phyloP scores from a whole-genome alignment of 768 basidiomycete genomes.

The Amyloporia xantha region DNA sequence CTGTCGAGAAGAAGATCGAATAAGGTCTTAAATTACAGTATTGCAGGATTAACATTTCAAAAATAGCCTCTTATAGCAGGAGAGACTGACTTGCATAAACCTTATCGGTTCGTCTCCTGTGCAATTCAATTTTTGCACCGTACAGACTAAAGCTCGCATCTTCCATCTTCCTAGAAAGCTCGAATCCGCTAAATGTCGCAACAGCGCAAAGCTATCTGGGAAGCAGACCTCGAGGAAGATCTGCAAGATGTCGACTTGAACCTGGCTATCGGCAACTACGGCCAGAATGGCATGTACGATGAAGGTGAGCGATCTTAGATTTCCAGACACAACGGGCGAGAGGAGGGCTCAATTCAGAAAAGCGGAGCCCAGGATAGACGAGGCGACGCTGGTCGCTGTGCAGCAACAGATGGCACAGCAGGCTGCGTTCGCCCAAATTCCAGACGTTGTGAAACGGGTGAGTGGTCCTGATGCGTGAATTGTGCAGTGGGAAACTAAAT shows the following conservation, averaged over 20 bases:
- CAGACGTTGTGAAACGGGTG: conserved; percentile 85
- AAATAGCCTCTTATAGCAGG: too few relatives aligned
- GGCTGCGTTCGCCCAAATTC: conserved; percentile 74
- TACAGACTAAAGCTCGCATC: too few relatives aligned
- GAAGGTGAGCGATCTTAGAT: conserved; percentile 38
- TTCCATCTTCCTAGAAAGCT: too few relatives aligned
- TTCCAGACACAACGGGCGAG: too few relatives aligned
- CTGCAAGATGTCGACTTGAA: conserved; percentile 63
- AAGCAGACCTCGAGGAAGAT: conserved; percentile 75
- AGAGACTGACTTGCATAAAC: too few relatives aligned
- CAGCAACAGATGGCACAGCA: conserved; percentile 85
- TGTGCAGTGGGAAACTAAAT: conserved; percentile 1
- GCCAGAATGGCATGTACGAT: conserved; percentile 62
- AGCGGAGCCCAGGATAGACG: conserved; percentile 62
- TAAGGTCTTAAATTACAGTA: too few relatives aligned
- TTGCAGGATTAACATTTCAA: too few relatives aligned
- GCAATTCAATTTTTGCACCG: too few relatives aligned
- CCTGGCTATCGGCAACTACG: conserved; percentile 61
- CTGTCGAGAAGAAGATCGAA: too few relatives aligned
- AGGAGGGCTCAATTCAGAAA: too few relatives aligned
- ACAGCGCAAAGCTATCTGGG: conserved; percentile 61
- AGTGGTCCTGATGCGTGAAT: conserved; percentile 26
- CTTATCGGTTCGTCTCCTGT: too few relatives aligned
- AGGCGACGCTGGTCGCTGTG: conserved; percentile 60
- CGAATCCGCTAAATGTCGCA: conserved; percentile 4